Evolutionary conservation across 2,329 filamentous ascomycete genomes (phyloP).

Genomic region (Triangularia setosa): DNA sequence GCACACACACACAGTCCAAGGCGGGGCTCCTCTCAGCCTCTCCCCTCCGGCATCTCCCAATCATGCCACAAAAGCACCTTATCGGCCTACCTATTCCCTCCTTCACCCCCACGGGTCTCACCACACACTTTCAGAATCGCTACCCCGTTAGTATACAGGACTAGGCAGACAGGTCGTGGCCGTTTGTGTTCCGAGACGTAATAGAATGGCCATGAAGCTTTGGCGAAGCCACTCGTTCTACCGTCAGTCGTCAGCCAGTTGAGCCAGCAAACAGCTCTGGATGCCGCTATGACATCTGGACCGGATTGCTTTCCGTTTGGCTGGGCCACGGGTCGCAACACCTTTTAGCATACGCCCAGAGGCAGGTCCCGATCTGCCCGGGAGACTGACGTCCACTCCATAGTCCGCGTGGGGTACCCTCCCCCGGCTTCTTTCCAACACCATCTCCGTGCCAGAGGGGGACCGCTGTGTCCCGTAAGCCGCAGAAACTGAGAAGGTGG

Average conservation of each 20-base stretch:
- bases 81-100: conserved; percentile 14
- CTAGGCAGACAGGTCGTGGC: not conserved
- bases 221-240: not conserved
- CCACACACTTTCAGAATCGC: not conserved
- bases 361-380: conserved; percentile 4
- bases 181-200: conserved; percentile 13
- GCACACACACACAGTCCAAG: not conserved
- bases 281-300: not conserved
- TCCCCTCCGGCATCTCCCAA: conserved; percentile 8
- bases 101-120: conserved; percentile 17
- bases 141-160: not conserved
- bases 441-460: not conserved
- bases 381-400: conserved; percentile 2
- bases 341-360: not conserved
- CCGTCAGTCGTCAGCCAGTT: not conserved
- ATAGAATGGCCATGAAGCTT: conserved; percentile 5
- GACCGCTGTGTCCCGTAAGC: not conserved
- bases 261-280: not conserved
- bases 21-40: conserved; percentile 8
- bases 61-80: conserved; percentile 16
- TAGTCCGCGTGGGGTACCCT: conserved; percentile 5
- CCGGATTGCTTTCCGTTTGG: conserved; percentile 3
- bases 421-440: not conserved
- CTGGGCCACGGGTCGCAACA: not conserved
- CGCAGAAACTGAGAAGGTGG: not conserved